Evolutionary conservation across 768 basidiomycete genomes (phyloP), one percentile per base, ranked within the genome.

Genomic region (Collybia nuda): DNA sequence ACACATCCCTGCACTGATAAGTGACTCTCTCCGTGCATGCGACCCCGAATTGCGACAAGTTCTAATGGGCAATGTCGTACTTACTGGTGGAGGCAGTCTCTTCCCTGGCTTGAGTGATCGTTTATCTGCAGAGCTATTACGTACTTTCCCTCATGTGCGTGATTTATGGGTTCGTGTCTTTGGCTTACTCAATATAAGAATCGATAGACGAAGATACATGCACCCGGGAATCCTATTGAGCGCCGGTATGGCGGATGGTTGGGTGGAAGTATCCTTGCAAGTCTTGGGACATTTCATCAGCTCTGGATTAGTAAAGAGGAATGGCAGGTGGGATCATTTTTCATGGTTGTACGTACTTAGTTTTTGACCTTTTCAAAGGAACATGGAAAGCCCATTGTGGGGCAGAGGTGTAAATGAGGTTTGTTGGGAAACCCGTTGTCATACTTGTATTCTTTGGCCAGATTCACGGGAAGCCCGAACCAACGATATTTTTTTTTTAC

Each of bases 261-360:
- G 6, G 97, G 97, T 9, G 97, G 96, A 23, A 93, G 90, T 56
- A 96, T 98, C 60, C 75, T 98, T 41, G 95, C 90, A 1, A 93
- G 90, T 62, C 70, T 98, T 62, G 97, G 97, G 19, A 98, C 95
- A 14, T 99, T 98, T 79, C 97, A 99, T 65, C 96, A 96, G 59
- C 74, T 95, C 44, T 95, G 93, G 93, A 93, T 96, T 62, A 93
- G 91, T 68, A 83, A 77, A 61, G 93, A 94, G 66, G 93, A 96
- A 61, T 95, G 91, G 87, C 83, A 90, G 81, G 92, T 90, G 52
- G 38, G 83, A 65, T 41, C 49, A 52, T 42, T 35, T 18, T 55
- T 5, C 28, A 36, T 40, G 5, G 22, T 37, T 15, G 45, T 40
- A 40, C 49, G 19, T 24, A 11, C 48, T 47, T 54, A 17, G 50